A percentile compares a stretch with the other conserved stretches of the same genome.
Conservation (phyloP, 2,329 filamentous ascomycete species). For the Podosphaera xanthii region DNA sequence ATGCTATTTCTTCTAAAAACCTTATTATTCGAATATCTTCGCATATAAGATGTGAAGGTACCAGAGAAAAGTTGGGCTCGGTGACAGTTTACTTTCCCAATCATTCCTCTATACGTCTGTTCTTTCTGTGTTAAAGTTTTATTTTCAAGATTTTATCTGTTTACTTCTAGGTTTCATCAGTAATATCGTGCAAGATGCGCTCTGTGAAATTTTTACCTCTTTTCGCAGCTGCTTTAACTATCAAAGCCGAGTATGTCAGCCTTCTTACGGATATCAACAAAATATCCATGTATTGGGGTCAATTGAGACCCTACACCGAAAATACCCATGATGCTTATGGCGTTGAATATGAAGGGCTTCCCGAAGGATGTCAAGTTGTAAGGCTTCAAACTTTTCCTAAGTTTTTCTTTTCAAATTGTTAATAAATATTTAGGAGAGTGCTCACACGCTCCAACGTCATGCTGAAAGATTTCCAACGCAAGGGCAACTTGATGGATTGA, state of each 20-base stretch:
- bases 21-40: too few relatives aligned
- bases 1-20: too few relatives aligned
- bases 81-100: too few relatives aligned
- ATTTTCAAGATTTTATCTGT: too few relatives aligned
- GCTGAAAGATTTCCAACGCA: constrained; percentile 27
- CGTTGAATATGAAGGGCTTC: constrained; percentile 23
- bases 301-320: constrained; percentile 24
- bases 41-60: too few relatives aligned
- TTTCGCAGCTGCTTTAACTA: background rate
- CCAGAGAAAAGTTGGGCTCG: too few relatives aligned
- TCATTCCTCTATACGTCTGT: too few relatives aligned
- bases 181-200: too few relatives aligned
- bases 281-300: constrained; percentile 21
- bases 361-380: constrained; percentile 29
- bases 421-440: constrained; percentile 11
- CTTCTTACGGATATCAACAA: constrained; percentile 13
- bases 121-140: too few relatives aligned
- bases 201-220: too few relatives aligned
- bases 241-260: background rate
- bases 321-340: constrained; percentile 24
- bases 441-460: constrained; percentile 29
- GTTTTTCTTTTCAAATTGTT: background rate
- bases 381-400: background rate
- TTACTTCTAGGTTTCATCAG: too few relatives aligned
- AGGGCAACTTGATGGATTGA: constrained; percentile 22